Percentiles rank a stretch among this genome's conserved stretches.
Evolutionary conservation across 2,329 filamentous ascomycete genomes (phyloP).

Genomic region (Xylaria digitata): DNA sequence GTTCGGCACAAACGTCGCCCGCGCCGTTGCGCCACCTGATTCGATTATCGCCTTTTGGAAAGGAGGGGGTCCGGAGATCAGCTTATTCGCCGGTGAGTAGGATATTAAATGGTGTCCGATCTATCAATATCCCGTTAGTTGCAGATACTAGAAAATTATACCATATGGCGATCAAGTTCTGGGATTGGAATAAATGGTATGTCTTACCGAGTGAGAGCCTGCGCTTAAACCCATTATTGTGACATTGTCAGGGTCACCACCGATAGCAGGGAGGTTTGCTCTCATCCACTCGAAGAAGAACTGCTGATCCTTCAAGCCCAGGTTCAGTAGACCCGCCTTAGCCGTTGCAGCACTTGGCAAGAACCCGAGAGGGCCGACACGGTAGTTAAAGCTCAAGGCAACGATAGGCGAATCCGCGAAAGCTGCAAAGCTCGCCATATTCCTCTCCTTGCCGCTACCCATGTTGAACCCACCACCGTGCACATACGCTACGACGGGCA

Average conservation of each 20-base stretch:
- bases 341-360: slow-evolving; percentile 66
- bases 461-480: slow-evolving; percentile 73
- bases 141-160: not conserved
- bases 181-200: slow-evolving; percentile 46
- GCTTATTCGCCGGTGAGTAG: slow-evolving; percentile 53
- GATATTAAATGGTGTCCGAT: slow-evolving; percentile 73
- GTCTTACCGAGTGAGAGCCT: slow-evolving; percentile 67
- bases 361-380: slow-evolving; percentile 77
- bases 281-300: slow-evolving; percentile 69
- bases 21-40: slow-evolving; percentile 66
- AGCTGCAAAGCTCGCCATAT: slow-evolving; percentile 71
- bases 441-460: slow-evolving; percentile 63
- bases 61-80: slow-evolving; percentile 52
- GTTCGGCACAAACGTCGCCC: slow-evolving; percentile 62
- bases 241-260: slow-evolving; percentile 67
- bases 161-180: not conserved
- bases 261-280: slow-evolving; percentile 69
- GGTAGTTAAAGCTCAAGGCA: slow-evolving; percentile 70
- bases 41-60: slow-evolving; percentile 68
- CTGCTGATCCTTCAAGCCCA: slow-evolving; percentile 73
- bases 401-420: slow-evolving; percentile 66
- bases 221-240: slow-evolving; percentile 72
- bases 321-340: slow-evolving; percentile 68
- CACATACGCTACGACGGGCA: slow-evolving; percentile 69
- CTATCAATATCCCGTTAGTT: slow-evolving; percentile 22